Base-by-base conservation (phyloP, 768 basidiomycete species). In the Exidia glandulosa region DNA sequence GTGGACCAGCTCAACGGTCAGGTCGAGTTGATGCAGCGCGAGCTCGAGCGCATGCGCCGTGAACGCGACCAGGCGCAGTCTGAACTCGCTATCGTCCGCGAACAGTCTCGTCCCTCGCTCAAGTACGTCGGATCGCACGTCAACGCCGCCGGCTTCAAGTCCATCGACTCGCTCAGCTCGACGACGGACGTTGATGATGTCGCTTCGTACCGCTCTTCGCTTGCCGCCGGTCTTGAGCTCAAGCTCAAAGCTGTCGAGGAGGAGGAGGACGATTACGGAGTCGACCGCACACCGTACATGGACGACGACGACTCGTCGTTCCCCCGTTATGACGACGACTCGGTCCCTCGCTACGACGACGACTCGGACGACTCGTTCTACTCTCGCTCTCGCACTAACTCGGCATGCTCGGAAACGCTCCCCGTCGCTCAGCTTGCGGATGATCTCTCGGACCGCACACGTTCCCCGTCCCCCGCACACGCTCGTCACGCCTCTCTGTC, bases 131-230 rank as follows among this genome's bases (percentile, higher is more conserved):
- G 32, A 30, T 57, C 56, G 23, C 60, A 58, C 27, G 45, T 27
- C 34, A 61, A 75, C 54, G 80, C 79, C 45, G 75, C 81, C 57
- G 81, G 82, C 0, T 68, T 78, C 72, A 68, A 77, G 57, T 87
- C 87, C 3, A 70, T 84, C 13, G 87, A 87, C 64, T 88, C 87
- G 2, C 77, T 79, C 63, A 77, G 80, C 63, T 86, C 85, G 3
- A 70, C 73, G 13, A 87, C 86, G 0, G 86, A 87, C 64, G 85
- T 88, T n/a, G 87, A 88, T 63, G 77, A 76, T 2, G 68, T 74
- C 16, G 80, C 30, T 14, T 54, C 50, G 25, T 27, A 54, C 81
- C 47, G 80, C 76, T 54, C 56, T 3, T 34, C 33, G 16, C 36
- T 57, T n/a, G 33, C 25, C 13, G 30, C 56, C 32, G 56, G 33